Percentiles rank a stretch among this genome's conserved stretches.
Conservation (phyloP, 2,329 filamentous ascomycete genomes). For the Colletotrichum eremochloae region DNA sequence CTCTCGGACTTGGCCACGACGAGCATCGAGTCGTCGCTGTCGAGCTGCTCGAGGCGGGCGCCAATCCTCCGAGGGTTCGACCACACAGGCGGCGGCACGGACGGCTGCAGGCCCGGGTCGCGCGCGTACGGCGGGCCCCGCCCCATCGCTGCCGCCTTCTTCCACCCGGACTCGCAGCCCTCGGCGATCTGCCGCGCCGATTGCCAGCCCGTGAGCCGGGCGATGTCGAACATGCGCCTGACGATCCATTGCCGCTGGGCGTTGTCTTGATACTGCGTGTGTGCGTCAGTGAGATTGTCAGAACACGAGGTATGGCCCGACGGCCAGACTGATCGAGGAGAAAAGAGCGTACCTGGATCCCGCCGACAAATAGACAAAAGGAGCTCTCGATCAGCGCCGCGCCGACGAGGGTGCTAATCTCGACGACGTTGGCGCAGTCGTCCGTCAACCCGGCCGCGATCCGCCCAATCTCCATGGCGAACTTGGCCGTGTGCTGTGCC, state of each 20-base stretch:
- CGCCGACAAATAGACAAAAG: slow-evolving; percentile 89
- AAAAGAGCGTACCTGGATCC: slow-evolving; percentile 70
- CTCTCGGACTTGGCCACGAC: slow-evolving; percentile 73
- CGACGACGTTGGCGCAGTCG: slow-evolving; percentile 63
- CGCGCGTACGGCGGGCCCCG: slow-evolving; percentile 81
- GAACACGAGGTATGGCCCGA: neutral
- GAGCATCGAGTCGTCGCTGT: slow-evolving; percentile 60
- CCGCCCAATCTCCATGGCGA: slow-evolving; percentile 81
- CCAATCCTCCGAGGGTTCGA: slow-evolving; percentile 65
- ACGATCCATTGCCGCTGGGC: slow-evolving; percentile 84
- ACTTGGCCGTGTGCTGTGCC: slow-evolving; percentile 77
- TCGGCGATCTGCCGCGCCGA: slow-evolving; percentile 84
- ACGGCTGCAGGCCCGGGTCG: slow-evolving; percentile 54
- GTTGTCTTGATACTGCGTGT: slow-evolving; percentile 74
- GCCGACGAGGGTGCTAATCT: slow-evolving; percentile 82
- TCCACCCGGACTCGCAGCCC: slow-evolving; percentile 89
- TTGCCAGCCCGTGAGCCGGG: slow-evolving; percentile 88
- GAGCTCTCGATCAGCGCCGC: slow-evolving; percentile 86
- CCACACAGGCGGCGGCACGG: slow-evolving; percentile 60
- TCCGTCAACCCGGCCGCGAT: slow-evolving; percentile 81
- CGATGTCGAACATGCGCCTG: slow-evolving; percentile 79
- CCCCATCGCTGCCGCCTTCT: slow-evolving; percentile 78
- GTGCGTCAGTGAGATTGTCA: slow-evolving; percentile 38
- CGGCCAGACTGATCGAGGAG: neutral
- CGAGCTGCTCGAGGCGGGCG: slow-evolving; percentile 63